phyloP scores from a whole-genome alignment of 108 stramenopile species.

The Cyclotella atomus region DNA sequence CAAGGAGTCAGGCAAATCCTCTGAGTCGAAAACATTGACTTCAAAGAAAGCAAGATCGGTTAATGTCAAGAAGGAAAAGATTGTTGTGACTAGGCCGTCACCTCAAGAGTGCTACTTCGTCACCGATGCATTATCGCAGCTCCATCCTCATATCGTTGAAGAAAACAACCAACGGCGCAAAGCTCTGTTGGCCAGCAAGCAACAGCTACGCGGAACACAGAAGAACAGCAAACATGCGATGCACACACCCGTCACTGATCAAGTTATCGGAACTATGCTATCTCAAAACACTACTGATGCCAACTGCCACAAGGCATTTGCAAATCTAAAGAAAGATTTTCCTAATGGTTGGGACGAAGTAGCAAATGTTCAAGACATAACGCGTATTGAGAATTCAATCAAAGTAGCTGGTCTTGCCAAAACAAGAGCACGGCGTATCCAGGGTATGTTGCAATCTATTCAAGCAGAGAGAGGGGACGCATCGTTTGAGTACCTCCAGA shows the following conservation, averaged over 20 bases:
- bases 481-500: constrained; percentile 68
- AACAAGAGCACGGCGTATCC: constrained; percentile 64
- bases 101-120: constrained; percentile 48
- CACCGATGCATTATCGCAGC: constrained; percentile 45
- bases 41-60: no score
- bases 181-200: constrained; percentile 10
- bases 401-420: constrained; percentile 70
- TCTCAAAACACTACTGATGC: constrained; percentile 85
- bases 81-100: constrained; percentile 12
- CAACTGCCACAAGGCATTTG: constrained; percentile 66
- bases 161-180: constrained; percentile 52
- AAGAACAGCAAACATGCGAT: constrained; percentile 13
- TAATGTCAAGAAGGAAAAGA: no score
- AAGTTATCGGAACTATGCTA: constrained; percentile 76
- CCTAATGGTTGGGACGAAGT: constrained; percentile 66
- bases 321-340: constrained; percentile 57
- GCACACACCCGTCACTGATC: constrained; percentile 56
- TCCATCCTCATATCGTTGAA: constrained; percentile 70
- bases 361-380: constrained; percentile 23
- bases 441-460: constrained; percentile 54
- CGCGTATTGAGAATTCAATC: constrained; percentile 62
- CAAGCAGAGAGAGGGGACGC: constrained; percentile 61
- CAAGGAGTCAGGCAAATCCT: background rate
- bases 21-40: no score
- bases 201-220: constrained; percentile 3